Base-by-base conservation (phyloP, 768 basidiomycete species). In the Myochromella boudieri region DNA sequence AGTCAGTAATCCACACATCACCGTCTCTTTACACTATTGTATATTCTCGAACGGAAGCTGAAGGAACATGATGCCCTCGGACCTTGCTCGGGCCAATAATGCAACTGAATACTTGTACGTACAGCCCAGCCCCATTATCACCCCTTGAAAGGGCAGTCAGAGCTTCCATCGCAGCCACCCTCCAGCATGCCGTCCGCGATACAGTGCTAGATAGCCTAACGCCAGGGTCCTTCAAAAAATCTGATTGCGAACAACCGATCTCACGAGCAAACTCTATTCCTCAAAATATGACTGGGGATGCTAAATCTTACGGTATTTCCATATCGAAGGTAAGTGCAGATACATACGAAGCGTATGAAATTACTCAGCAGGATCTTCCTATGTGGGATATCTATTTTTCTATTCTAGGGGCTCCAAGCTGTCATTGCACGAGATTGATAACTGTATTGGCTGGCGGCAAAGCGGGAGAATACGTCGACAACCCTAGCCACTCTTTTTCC, bases 181-280 rank as follows among this genome's bases (percentile, higher is more conserved):
- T 33, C 24, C 44, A 18, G 34, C 39, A 47, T 20, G 28, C 33
- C 29, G 37, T 44, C 46, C 46, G 42, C 51, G 48, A 52, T 52
- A 37, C 22, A 44, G 36, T 37, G 46, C 51, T 37, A 48, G 45
- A 40, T 48, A 51, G 39, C 31, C 44, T 44, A 52, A 47, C 31
- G 37, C 33, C 29, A 41, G 26, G 22, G 44, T 44, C 31, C 25
- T 44, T 36, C 27, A 12, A 18, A 9, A 29, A 34, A 25, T 36
- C 41, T 28, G 33, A 38, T 34, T 32, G 44, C 21, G 32, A n/a
- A n/a, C n/a, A 14, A 38, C 38, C 37, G 31, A 53, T 48, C 44
- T 34, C 37, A 29, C 31, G 25, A 45, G 38, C 32, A 33, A 33
- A 39, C 49, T 42, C 37, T 39, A 46, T 45, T 32, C 32, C 31